Conservation (phyloP, 306 rosid genomes). For the Pterocarpus macrocarpus region DNA sequence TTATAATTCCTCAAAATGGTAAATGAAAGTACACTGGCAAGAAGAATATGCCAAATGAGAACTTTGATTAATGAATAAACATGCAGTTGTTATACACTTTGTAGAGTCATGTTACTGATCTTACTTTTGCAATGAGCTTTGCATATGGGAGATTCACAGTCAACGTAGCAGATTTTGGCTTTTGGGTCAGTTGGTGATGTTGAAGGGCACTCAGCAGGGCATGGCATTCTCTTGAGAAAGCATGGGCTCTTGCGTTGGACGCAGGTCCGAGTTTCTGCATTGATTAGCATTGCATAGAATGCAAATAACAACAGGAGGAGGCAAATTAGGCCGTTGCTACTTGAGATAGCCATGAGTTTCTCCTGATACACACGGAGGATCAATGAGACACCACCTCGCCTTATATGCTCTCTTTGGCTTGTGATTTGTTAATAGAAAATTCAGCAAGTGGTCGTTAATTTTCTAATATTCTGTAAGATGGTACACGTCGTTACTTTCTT, state of each 20-base stretch:
- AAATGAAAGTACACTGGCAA: not conserved
- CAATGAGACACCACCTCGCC: not conserved
- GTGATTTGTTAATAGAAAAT: slow-evolving; percentile 38
- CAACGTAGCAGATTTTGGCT: slow-evolving; percentile 74
- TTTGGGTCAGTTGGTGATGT: slow-evolving; percentile 59
- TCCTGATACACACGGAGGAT: slow-evolving; percentile 15
- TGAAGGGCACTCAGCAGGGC: slow-evolving; percentile 75
- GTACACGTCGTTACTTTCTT: slow-evolving; percentile 20
- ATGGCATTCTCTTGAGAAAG: slow-evolving; percentile 51
- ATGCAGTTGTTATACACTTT: not conserved
- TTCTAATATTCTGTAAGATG: slow-evolving; percentile 3
- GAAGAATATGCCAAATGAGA: not conserved
- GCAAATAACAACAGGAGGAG: slow-evolving; percentile 51
- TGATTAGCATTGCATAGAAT: slow-evolving; percentile 49
- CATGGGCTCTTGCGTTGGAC: slow-evolving; percentile 53
- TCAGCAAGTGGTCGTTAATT: slow-evolving; percentile 37
- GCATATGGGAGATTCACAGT: slow-evolving; percentile 79
- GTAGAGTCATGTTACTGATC: slow-evolving; percentile 20
- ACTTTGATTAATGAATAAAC: not conserved
- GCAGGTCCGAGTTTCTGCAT: slow-evolving; percentile 53
- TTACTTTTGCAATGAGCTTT: slow-evolving; percentile 78
- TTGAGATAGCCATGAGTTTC: slow-evolving; percentile 54
- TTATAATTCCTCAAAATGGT: not conserved
- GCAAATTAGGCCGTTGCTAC: slow-evolving; percentile 34
- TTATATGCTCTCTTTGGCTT: not conserved